A percentile compares a stretch with the other conserved stretches of the same genome.
These are phyloP conservation scores for Hyaloscypha finlandica DNA, from an alignment of 495 filamentous ascomycete species.

Conservation along the genomic window DNA sequence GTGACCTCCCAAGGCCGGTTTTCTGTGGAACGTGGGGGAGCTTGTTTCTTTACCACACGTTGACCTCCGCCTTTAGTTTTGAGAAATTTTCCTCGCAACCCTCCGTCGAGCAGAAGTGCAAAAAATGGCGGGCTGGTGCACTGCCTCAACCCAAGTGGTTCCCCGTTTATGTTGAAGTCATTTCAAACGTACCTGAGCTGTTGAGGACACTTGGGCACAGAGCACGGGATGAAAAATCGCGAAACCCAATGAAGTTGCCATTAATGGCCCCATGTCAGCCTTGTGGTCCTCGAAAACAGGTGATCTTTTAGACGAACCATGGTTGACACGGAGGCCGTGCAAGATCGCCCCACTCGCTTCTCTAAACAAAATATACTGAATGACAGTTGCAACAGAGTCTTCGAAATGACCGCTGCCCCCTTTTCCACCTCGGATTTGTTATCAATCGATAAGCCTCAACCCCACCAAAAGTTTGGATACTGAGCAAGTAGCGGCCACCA, in stretches of 20 bases:
- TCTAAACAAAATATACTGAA: background rate
- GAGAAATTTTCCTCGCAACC: background rate
- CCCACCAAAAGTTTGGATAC: constrained; percentile 6
- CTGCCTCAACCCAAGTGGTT: background rate
- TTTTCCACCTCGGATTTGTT: background rate
- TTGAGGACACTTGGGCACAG: background rate
- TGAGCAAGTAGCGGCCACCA: background rate
- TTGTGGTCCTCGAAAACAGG: background rate
- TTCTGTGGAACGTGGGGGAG: background rate
- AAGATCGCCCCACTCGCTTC: background rate
- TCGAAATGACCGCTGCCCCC: background rate
- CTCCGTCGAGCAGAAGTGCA: background rate
- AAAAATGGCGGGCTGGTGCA: too few species aligned
- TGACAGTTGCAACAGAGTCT: background rate
- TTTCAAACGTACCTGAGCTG: background rate
- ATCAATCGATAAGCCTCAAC: background rate
- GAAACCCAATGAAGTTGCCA: background rate
- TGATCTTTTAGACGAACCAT: background rate
- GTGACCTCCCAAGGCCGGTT: background rate
- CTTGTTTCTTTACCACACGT: background rate
- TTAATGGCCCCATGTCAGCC: background rate
- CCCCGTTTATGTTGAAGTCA: background rate
- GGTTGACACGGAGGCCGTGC: background rate
- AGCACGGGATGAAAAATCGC: too few species aligned
- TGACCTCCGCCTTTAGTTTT: background rate